Conservation (phyloP, 768 basidiomycete genomes). For the Suillus weaverae region DNA sequence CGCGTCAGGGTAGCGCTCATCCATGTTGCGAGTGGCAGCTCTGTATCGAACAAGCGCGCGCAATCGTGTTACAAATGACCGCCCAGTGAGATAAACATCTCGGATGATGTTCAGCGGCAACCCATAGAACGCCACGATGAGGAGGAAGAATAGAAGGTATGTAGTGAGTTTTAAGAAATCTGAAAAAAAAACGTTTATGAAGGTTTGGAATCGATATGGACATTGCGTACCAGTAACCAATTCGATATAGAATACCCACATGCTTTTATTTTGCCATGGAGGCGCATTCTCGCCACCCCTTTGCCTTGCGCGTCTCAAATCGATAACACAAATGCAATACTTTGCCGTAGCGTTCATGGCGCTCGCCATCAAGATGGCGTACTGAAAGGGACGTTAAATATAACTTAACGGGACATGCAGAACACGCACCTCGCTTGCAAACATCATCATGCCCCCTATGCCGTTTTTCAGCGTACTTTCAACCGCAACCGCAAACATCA, state of each 20-base stretch:
- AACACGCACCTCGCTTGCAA: constrained; percentile 82
- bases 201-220: constrained; percentile 9
- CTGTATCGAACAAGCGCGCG: constrained; percentile 91
- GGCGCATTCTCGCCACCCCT: constrained; percentile 84
- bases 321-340: constrained; percentile 79
- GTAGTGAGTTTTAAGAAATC: constrained; percentile 93
- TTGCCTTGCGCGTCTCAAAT: constrained; percentile 74
- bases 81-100: constrained; percentile 93
- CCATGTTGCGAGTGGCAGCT: constrained; percentile 95
- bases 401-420: constrained; percentile 3
- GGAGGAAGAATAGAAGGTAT: constrained; percentile 90
- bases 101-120: constrained; percentile 95
- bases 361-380: constrained; percentile 84
- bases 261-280: constrained; percentile 97
- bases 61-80: constrained; percentile 86
- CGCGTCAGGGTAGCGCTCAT: constrained; percentile 90
- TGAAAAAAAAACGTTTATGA: constrained; percentile 30
- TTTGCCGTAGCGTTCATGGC: constrained; percentile 77
- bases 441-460: constrained; percentile 90
- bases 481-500: constrained; percentile 78
- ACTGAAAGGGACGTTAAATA: constrained; percentile 48
- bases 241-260: constrained; percentile 96
- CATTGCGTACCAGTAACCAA: constrained; percentile 72
- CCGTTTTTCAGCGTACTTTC: constrained; percentile 79
- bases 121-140: constrained; percentile 93